Base-by-base conservation (phyloP, 495 filamentous ascomycete species). In the Cryomyces minteri region DNA sequence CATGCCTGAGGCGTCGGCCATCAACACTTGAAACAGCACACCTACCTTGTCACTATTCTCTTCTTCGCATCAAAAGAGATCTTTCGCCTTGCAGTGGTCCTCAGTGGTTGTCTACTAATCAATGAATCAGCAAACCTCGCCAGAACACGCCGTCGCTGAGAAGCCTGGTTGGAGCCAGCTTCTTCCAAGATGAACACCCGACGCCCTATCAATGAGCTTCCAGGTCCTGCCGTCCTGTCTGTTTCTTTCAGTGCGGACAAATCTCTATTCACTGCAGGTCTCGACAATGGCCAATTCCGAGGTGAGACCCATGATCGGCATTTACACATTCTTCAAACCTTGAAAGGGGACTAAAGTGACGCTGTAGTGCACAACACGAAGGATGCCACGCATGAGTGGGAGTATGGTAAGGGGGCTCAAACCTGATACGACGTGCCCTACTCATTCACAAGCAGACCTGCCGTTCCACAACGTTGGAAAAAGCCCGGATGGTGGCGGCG, bases 171-270 rank as follows among this genome's bases (percentile, higher is more conserved):
- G 9, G 9, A 38, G 12, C 34, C 1, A 3, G 9, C 39, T 42
- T 28, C 18, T 32, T 34, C 32, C 61, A 69, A 53, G 42, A 98
- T 98, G 90, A 92, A 98, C 58, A 93, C 87, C 46, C 70, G 90
- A 52, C 82, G 79, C 39, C 72, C 79, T 50, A 85, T 98, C 52
- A 84, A 93, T 58, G 74, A 73, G 40, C 77, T 83, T 34, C 70
- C 67, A 34, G 73, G 74, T 37, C 81, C 84, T 5, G 73, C 77
- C 52, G 88, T 84, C 31, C 72, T 95, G 31, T 90, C 83, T 29
- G 77, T 79, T 41, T 73, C 80, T 18, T 93, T 98, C 67, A 96
- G 94, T 58, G 70, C 79, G 55, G 83, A 94, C 56, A 77, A 72
- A 56, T 85, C 74, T 47, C 87, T 80, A 57, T 98, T 98, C 65